Evolutionary conservation across 169 alveolate species (phyloP).

Genomic region (Babesia bovis): DNA sequence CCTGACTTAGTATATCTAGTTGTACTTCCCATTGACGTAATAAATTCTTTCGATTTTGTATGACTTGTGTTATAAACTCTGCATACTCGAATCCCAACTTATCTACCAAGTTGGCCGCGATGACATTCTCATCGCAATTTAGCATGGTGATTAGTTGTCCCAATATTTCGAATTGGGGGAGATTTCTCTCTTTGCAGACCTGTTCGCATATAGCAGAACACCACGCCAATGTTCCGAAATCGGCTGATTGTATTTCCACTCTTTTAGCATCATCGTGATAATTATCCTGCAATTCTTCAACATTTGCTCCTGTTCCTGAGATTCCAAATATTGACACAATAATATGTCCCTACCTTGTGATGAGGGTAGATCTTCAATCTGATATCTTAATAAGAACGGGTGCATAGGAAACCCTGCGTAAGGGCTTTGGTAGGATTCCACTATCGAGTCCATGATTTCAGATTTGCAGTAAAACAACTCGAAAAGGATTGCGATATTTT

Average conservation of each 20-base stretch:
- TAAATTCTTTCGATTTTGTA: conserved; percentile 38
- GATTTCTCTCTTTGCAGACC: conserved; percentile 13
- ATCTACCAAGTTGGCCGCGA: conserved; percentile 44
- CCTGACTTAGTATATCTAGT: conserved; percentile 17
- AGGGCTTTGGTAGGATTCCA: not conserved
- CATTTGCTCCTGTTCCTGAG: not conserved
- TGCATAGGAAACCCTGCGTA: not conserved
- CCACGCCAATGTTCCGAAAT: conserved; percentile 58
- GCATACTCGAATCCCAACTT: conserved; percentile 40
- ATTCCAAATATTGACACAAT: not conserved
- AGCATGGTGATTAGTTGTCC: conserved; percentile 30
- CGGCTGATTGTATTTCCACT: conserved; percentile 14
- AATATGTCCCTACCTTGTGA: not conserved
- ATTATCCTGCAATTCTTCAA: not conserved
- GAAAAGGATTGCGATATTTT: too few relatives aligned
- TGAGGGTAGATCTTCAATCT: not conserved
- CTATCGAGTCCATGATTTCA: not conserved
- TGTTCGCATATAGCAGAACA: conserved; percentile 38
- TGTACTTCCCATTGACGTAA: conserved; percentile 44
- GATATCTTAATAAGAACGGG: not conserved
- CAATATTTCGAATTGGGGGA: conserved; percentile 21
- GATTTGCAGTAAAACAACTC: too few relatives aligned
- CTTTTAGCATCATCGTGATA: not conserved
- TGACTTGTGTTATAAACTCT: conserved; percentile 44
- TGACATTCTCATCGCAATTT: conserved; percentile 15